These are phyloP conservation scores for Lenwebbia sp. DNA, from an alignment of 345 rosid species.

Conservation along the genomic window DNA sequence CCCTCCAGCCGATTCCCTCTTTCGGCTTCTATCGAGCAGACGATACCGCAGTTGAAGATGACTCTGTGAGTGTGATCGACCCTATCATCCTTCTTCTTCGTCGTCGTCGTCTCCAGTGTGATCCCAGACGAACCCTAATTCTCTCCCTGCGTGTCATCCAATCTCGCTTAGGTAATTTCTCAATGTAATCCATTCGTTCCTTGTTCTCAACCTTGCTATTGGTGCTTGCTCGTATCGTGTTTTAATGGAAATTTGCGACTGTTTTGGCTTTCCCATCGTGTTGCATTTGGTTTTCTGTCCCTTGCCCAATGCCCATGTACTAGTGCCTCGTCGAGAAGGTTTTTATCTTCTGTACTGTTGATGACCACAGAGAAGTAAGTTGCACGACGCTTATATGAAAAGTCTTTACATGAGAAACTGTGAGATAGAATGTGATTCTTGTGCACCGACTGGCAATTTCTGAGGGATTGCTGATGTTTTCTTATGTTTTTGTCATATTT, in stretches of 20 bases:
- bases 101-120: not conserved
- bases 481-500: not conserved
- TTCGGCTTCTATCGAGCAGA: not conserved
- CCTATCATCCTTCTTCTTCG: not conserved
- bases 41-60: not conserved
- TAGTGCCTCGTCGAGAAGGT: not conserved
- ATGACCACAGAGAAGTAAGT: not conserved
- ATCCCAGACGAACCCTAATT: not conserved
- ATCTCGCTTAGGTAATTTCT: not conserved
- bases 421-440: not conserved
- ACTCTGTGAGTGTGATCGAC: not conserved
- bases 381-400: not conserved
- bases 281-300: not conserved
- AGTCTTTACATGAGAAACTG: not conserved
- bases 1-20: not conserved
- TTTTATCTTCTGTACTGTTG: not conserved
- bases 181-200: not conserved
- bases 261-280: not conserved
- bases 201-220: not conserved
- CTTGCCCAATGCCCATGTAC: not conserved
- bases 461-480: not conserved
- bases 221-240: not conserved
- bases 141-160: not conserved
- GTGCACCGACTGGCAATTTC: not conserved
- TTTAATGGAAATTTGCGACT: not conserved